A percentile compares a stretch with the other conserved stretches of the same genome.
Conservation (phyloP, 352 stramenopile species). For the Globisporangium alternatum region DNA sequence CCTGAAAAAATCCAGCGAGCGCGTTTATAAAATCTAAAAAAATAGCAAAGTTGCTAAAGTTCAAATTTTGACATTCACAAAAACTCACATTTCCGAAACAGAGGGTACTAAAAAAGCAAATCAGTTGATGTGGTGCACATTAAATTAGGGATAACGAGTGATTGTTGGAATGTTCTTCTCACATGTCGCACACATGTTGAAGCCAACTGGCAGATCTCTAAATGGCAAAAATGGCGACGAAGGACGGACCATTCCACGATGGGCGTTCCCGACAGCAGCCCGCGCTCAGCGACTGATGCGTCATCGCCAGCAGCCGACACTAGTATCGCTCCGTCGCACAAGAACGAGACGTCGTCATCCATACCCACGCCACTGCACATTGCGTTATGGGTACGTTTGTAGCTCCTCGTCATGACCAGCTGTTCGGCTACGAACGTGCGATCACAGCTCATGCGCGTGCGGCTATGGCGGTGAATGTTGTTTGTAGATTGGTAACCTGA, state of each 20-base stretch:
- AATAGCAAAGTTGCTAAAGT: not conserved
- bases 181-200: not conserved
- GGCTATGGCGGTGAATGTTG: slow-evolving; percentile 2
- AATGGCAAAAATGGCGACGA: not conserved
- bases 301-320: not conserved
- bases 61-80: no score
- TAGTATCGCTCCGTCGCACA: not conserved
- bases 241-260: slow-evolving; percentile 2
- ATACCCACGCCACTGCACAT: slow-evolving; percentile 47
- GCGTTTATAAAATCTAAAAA: not conserved
- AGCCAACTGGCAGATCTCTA: slow-evolving; percentile 12
- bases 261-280: slow-evolving; percentile 6
- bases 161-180: not conserved
- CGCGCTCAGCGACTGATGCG: not conserved
- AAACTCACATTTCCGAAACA: no score
- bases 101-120: no score
- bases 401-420: not conserved
- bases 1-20: slow-evolving; percentile 24
- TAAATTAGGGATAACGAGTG: not conserved
- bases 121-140: not conserved
- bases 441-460: not conserved
- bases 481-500: slow-evolving; percentile 49
- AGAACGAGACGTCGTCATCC: not conserved
- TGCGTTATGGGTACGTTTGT: slow-evolving; percentile 46
- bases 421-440: not conserved